These are phyloP conservation scores for Phtheirospermum japonicum DNA, from an alignment of 257 asterid genomes.

Conservation along the genomic window DNA sequence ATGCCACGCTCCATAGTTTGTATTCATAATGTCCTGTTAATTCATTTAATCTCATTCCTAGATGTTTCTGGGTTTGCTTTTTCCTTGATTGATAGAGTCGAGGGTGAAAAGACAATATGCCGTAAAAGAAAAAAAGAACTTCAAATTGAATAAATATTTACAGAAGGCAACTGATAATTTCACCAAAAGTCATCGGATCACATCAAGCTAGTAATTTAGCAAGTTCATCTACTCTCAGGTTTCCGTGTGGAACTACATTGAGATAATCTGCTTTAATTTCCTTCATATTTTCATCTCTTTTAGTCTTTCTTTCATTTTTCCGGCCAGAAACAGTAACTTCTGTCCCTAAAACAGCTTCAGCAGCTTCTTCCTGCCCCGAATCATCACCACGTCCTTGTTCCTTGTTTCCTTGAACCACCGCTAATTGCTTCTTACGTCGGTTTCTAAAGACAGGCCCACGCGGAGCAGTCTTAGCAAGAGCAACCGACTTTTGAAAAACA, in stretches of 20 bases:
- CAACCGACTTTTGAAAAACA: constrained; percentile 52
- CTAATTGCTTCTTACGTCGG: constrained; percentile 38
- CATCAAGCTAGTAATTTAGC: constrained; percentile 67
- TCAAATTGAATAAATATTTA: background rate
- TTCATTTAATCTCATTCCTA: too few relatives aligned
- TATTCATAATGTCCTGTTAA: too few relatives aligned
- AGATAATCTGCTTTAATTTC: constrained; percentile 51
- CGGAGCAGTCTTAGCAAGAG: constrained; percentile 67
- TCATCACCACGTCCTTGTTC: constrained; percentile 37
- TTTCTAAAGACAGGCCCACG: constrained; percentile 54
- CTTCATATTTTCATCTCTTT: constrained; percentile 39
- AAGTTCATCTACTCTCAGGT: constrained; percentile 80
- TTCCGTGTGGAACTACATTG: constrained; percentile 62
- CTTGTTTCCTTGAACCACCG: constrained; percentile 29
- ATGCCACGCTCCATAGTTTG: too few relatives aligned
- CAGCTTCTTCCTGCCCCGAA: constrained; percentile 34
- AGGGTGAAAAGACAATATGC: too few relatives aligned
- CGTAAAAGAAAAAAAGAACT: background rate
- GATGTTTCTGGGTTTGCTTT: too few relatives aligned
- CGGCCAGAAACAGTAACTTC: constrained; percentile 30
- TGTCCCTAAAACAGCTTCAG: constrained; percentile 26
- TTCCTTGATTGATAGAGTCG: too few relatives aligned
- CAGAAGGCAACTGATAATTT: background rate
- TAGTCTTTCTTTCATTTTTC: constrained; percentile 38
- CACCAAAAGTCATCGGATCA: background rate